phyloP scores from a whole-genome alignment of 352 stramenopile species.

The Globisporangium irregulare region DNA sequence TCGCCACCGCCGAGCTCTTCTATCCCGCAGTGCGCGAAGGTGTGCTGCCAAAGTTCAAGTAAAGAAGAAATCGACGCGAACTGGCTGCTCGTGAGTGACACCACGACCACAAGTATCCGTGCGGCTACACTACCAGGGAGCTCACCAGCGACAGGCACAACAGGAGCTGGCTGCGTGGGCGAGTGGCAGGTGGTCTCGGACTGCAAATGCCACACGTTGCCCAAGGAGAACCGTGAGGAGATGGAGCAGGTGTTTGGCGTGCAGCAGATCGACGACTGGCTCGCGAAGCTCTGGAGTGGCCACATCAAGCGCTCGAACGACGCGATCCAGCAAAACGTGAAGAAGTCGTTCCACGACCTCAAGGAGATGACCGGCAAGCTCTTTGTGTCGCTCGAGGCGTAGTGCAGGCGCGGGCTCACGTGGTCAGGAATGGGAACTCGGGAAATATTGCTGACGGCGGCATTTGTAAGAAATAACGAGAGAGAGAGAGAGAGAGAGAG shows the following conservation, averaged over 20 bases:
- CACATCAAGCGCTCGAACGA: constrained; percentile 25
- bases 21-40: constrained; percentile 42
- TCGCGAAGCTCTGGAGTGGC: constrained; percentile 52
- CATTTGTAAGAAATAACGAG: neutral
- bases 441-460: neutral
- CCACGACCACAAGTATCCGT: constrained; percentile 40
- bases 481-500: neutral
- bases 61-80: constrained; percentile 84
- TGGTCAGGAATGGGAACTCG: neutral
- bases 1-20: constrained; percentile 17
- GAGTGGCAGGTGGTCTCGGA: constrained; percentile 81
- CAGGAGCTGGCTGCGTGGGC: neutral
- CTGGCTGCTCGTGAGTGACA: constrained; percentile 73
- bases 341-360: constrained; percentile 54
- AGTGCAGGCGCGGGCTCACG: too few relatives aligned
- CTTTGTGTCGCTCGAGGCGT: constrained; percentile 32
- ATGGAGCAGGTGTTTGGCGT: constrained; percentile 54
- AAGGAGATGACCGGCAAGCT: constrained; percentile 55
- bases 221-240: constrained; percentile 59
- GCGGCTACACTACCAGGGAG: constrained; percentile 3
- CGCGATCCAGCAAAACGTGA: constrained; percentile 43
- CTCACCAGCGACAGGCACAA: neutral
- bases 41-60: constrained; percentile 59
- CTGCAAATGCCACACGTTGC: constrained; percentile 47
- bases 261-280: constrained; percentile 66